A percentile compares a stretch with the other conserved stretches of the same genome.
These are phyloP conservation scores for Chlamydomonas applanata DNA, from an alignment of 139 green algal genomes.

Conservation along the genomic window DNA sequence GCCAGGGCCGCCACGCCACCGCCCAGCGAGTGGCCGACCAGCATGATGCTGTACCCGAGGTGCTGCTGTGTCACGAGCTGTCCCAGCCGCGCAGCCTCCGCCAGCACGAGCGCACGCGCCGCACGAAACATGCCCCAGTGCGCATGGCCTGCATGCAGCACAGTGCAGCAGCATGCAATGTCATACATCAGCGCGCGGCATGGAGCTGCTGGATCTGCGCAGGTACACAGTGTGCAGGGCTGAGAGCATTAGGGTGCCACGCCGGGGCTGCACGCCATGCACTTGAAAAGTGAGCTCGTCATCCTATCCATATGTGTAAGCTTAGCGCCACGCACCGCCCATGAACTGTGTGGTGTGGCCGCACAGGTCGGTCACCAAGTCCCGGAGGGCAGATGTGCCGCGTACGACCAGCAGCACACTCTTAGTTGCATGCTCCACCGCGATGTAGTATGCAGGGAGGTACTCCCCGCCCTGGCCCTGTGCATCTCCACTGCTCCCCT, in stretches of 20 bases:
- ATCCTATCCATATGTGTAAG: background rate
- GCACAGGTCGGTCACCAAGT: constrained; percentile 19
- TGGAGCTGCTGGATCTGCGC: too few relatives aligned
- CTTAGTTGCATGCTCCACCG: background rate
- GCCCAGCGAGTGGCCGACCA: constrained; percentile 48
- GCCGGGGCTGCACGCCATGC: too few relatives aligned
- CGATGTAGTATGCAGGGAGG: constrained; percentile 10
- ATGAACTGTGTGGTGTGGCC: constrained; percentile 6
- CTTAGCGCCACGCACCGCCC: background rate
- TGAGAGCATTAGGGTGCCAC: too few relatives aligned
- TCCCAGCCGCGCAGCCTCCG: background rate
- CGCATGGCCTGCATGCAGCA: constrained; percentile 14
- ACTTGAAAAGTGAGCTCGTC: too few relatives aligned
- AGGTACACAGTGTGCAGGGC: too few relatives aligned
- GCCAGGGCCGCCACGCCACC: constrained; percentile 48
- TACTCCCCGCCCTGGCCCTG: too few relatives aligned
- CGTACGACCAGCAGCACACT: constrained; percentile 2
- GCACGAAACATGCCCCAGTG: constrained; percentile 17
- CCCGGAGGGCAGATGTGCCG: constrained; percentile 6
- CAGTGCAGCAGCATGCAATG: background rate
- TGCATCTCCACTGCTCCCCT: too few relatives aligned
- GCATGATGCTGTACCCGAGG: constrained; percentile 17
- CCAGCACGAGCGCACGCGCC: background rate
- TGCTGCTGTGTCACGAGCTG: background rate
- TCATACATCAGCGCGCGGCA: too few relatives aligned